Percentiles rank a stretch among this genome's conserved stretches.
These are phyloP conservation scores for Acer saccharum DNA, from an alignment of 345 rosid species.

Conservation along the genomic window DNA sequence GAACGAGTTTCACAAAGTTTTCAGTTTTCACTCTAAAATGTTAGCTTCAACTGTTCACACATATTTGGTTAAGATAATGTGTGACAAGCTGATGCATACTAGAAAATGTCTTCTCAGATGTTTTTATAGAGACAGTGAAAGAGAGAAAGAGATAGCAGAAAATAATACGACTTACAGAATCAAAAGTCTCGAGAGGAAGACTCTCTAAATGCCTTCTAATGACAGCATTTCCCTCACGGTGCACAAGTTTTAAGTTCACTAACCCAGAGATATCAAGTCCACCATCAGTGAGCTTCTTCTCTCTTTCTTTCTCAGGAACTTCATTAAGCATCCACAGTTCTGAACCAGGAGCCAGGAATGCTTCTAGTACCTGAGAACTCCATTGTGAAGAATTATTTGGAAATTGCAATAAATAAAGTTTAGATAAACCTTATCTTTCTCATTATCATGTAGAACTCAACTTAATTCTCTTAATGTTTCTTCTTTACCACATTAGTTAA, in stretches of 20 bases:
- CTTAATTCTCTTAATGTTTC: not conserved
- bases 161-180: conserved; percentile 71
- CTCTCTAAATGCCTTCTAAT: conserved; percentile 79
- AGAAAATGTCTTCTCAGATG: not conserved
- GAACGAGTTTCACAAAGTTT: not conserved
- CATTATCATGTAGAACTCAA: conserved; percentile 1
- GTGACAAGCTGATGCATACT: not conserved
- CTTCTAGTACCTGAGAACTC: conserved; percentile 70
- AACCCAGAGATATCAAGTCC: conserved; percentile 64
- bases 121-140: too few relatives aligned
- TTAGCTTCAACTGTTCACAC: not conserved
- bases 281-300: conserved; percentile 71
- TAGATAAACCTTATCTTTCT: not conserved
- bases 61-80: not conserved
- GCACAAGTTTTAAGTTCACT: conserved; percentile 74
- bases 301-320: conserved; percentile 83
- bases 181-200: conserved; percentile 90
- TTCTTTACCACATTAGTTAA: conserved; percentile 1
- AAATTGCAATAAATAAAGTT: not conserved
- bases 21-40: not conserved
- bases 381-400: not conserved
- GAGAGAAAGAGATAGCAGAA: not conserved
- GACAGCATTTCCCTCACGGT: conserved; percentile 84
- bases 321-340: conserved; percentile 96
- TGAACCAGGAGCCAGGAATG: conserved; percentile 85